phyloP scores from a whole-genome alignment of 1,284 basidiomycete species.

The Leccinum pachyderme region DNA sequence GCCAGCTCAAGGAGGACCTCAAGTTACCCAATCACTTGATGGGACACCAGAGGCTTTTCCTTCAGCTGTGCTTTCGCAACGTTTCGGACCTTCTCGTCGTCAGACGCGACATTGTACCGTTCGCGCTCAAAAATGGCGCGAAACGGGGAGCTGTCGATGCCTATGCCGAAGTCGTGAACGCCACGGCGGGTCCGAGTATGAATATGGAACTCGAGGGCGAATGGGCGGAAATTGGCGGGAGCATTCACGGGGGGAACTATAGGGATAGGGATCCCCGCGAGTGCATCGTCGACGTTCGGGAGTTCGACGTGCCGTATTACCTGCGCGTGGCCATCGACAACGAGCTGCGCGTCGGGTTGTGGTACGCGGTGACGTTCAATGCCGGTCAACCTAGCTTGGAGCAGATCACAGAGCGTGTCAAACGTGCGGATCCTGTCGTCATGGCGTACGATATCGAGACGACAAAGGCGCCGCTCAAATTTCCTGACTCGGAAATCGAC shows the following conservation, averaged over 20 bases:
- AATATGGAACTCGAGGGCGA: conserved; percentile 70
- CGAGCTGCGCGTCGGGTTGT: conserved; percentile 94
- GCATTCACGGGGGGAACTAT: conserved; percentile 39
- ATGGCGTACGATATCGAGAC: conserved; percentile 99
- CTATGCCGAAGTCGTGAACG: conserved; percentile 95
- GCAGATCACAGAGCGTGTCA: conserved; percentile 81
- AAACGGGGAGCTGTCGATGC: conserved; percentile 96
- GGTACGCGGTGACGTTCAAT: conserved; percentile 89
- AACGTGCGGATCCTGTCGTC: conserved; percentile 98
- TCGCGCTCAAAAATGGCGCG: conserved; percentile 88
- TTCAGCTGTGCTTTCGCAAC: conserved; percentile 91
- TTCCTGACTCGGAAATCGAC: conserved; percentile 94
- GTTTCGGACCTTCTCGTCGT: conserved; percentile 89
- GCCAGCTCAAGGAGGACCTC: conserved; percentile 91
- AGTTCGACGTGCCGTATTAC: conserved; percentile 98
- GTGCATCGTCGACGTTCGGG: conserved; percentile 90
- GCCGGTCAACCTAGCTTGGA: conserved; percentile 80
- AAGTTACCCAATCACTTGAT: conserved; percentile 95
- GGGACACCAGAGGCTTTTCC: conserved; percentile 84
- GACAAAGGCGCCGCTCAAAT: conserved; percentile 97
- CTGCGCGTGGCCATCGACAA: conserved; percentile 98
- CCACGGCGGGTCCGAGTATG: conserved; percentile 53
- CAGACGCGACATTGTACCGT: conserved; percentile 84
- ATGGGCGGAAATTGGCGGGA: conserved; percentile 53
- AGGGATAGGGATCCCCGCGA: conserved; percentile 82